A percentile compares a stretch with the other conserved stretches of the same genome.
phyloP scores from a whole-genome alignment of 169 alveolate genomes.

The Eimeria sp. region DNA sequence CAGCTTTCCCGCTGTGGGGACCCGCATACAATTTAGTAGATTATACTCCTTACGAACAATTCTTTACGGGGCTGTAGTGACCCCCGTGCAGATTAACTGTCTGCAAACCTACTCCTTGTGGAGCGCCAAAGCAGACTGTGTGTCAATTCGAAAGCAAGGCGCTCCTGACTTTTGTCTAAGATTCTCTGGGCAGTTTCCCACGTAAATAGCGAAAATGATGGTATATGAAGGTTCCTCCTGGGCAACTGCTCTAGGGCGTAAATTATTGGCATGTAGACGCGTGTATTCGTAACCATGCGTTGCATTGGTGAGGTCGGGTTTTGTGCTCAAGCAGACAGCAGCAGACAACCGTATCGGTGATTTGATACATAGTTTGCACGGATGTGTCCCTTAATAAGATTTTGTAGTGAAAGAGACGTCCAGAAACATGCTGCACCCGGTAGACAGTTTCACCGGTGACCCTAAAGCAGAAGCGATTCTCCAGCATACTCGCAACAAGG shows the following conservation, averaged over 20 bases:
- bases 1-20: no score
- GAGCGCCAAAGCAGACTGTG: neutral
- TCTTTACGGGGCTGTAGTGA: neutral
- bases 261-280: neutral
- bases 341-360: neutral
- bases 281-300: neutral
- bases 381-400: neutral
- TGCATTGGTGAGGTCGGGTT: neutral
- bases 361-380: neutral
- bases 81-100: neutral
- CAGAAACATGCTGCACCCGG: constrained; percentile 10
- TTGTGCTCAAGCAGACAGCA: neutral
- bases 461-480: neutral
- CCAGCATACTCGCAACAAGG: neutral
- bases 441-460: constrained; percentile 15
- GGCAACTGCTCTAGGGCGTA: neutral
- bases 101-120: neutral
- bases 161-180: neutral
- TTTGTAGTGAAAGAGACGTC: neutral
- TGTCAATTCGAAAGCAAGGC: neutral
- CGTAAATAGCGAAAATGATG: neutral
- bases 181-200: neutral
- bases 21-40: neutral
- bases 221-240: neutral
- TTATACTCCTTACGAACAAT: neutral